Percentiles rank a stretch among this genome's conserved stretches.
These are phyloP conservation scores for Fonticula alba DNA, from an alignment of 78 protist genomes.

Conservation along the genomic window DNA sequence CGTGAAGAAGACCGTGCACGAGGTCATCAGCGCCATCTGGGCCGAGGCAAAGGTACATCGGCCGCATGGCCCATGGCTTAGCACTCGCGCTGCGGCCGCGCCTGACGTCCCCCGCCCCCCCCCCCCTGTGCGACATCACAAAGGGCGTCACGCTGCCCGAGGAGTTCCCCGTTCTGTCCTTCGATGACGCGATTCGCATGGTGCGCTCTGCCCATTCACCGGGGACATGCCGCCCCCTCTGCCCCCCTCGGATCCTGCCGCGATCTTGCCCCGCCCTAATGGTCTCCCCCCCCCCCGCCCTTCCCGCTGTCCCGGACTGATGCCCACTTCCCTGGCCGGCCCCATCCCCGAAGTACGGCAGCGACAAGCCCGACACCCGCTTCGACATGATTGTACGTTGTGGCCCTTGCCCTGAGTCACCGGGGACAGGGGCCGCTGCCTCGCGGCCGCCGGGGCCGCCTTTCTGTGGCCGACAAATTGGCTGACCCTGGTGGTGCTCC, in stretches of 20 bases:
- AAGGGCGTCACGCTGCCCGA: not conserved
- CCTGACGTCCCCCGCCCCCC: not conserved
- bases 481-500: no score
- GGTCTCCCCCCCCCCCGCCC: no score
- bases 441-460: no score
- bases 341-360: not conserved
- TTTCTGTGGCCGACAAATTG: not conserved
- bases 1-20: not conserved
- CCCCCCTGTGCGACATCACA: not conserved
- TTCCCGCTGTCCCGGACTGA: no score
- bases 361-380: constrained; percentile 47
- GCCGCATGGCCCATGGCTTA: not conserved
- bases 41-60: constrained; percentile 3
- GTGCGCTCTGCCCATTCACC: constrained; percentile 38
- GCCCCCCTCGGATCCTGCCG: not conserved
- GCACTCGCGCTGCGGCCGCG: no score
- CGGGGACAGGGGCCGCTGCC: not conserved
- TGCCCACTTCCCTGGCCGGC: not conserved
- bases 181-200: constrained; percentile 16
- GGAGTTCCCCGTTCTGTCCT: constrained; percentile 12
- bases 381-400: constrained; percentile 33
- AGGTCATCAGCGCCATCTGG: not conserved
- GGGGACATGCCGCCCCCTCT: constrained; percentile 6
- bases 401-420: not conserved
- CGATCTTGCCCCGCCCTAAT: not conserved